Base-by-base conservation (phyloP, 768 basidiomycete genomes). In the Candolleomyces aberdarensis region DNA sequence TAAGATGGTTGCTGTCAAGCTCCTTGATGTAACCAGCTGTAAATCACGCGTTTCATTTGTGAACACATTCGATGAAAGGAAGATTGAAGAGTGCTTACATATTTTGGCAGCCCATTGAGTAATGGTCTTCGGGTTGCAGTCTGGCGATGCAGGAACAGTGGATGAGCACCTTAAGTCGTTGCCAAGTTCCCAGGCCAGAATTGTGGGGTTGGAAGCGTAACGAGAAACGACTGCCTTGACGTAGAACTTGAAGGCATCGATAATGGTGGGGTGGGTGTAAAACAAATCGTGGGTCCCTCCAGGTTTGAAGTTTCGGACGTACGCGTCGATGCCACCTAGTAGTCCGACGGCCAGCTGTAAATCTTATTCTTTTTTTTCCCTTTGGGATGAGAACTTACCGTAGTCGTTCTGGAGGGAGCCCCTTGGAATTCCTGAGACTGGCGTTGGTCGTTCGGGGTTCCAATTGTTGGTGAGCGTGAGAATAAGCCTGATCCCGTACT, bases 311-410 rank as follows among this genome's bases (percentile, higher is more conserved):
- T 70, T 69, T 3, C 67, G 67, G 59, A 74, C 70, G 55, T 78
- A 78, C 6, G 69, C 64, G 60, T 78, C 77, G 69, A 78, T 76
- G 5, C 77, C 77, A 46, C 76, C 76, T 74, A 36, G 36, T 7
- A 11, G 6, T 36, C 11, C 36, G 36, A 36, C 1, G 36, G 36
- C 36, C 6, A 36, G 36, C 36, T 36, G 2, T 36, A 36, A 36
- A 11, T 1, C 6, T 36, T 32, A 32, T 32, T 11, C 5, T 36
- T 8, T 36, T 36, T 11, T 11, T 11, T 7, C 11, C 36, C 19
- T 58, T 22, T 13, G 47, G 44, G 36, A 36, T 11, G 36, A 36
- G 11, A 1, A 7, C 32, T 9, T 8, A 72, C 72, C 72, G 14
- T 69, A 74, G 54, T 70, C 63, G 51, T 71, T 73, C 4, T 70